These are phyloP conservation scores for Trichoderma parareesei DNA, from an alignment of 495 filamentous ascomycete species.

Conservation along the genomic window DNA sequence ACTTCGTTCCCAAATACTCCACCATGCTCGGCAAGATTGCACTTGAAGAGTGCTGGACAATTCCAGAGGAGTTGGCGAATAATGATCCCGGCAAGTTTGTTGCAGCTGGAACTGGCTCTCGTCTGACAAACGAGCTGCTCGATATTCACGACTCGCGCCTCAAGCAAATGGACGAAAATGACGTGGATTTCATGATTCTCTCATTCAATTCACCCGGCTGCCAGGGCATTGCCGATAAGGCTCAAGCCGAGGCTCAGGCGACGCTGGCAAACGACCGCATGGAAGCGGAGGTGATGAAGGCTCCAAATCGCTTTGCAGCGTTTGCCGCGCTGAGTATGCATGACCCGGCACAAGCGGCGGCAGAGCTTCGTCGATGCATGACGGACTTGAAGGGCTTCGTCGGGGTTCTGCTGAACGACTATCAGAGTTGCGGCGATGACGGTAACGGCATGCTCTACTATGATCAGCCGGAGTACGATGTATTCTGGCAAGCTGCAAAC, in stretches of 20 bases:
- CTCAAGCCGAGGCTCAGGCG: conserved; percentile 19
- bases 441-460: conserved; percentile 31
- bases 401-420: conserved; percentile 48
- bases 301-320: conserved; percentile 42
- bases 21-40: conserved; percentile 22
- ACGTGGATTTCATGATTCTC: conserved; percentile 22
- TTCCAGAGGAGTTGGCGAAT: conserved; percentile 21
- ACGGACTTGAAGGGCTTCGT: conserved; percentile 38
- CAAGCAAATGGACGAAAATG: conserved; percentile 22
- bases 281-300: conserved; percentile 34
- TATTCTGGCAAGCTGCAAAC: conserved; percentile 40
- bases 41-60: conserved; percentile 23
- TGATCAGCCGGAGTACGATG: conserved; percentile 34
- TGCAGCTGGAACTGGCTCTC: conserved; percentile 18
- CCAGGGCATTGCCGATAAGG: conserved; percentile 17
- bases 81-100: conserved; percentile 19
- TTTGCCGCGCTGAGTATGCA: conserved; percentile 48
- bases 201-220: conserved; percentile 21
- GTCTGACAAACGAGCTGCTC: conserved; percentile 17
- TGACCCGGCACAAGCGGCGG: conserved; percentile 36
- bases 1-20: not conserved
- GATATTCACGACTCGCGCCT: conserved; percentile 21
- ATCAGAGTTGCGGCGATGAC: conserved; percentile 32
- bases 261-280: conserved; percentile 45
- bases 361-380: conserved; percentile 41